Evolutionary conservation across 2,329 filamentous ascomycete species (phyloP), one percentile per base, ranked within the genome.

Genomic region (Talaromyces albobiverticillius): DNA sequence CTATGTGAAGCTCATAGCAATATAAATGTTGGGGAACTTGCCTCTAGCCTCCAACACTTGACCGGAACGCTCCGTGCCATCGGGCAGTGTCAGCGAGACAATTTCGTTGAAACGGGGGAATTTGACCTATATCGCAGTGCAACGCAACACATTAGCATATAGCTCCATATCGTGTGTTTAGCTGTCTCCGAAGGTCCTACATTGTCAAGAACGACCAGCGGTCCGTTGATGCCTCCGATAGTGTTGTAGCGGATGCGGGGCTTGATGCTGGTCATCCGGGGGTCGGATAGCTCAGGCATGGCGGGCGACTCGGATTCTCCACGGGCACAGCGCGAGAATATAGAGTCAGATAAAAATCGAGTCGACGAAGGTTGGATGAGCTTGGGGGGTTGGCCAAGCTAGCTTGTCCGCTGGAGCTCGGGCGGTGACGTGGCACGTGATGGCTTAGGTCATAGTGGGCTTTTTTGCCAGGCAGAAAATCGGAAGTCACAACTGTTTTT

Each of bases 101-200:
- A 99, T 99, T 78, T 99, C 94, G 76, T 96, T 97, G 82, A 89
- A 99, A 71, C 86, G 83, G 60, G 94, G 94, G 74, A 91, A 95
- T 87, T 99, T 99, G 81, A 99, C 90, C 89, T 13, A 57, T 69
- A 29, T 31, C 9, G 14, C 6, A 40, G 4, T 7, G 29, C 46
- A 54, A 25, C 14, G 29, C 46, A 54, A 25, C 46, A 22, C 23
- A 52, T 46, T 45, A 36, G 25, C 10, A 22, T 3, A 31, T 36
- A 31, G 9, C 18, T 41, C 18, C 10, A 3, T 4, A n/a, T 26
- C 22, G 6, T 13, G n/a, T 20, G n/a, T 31, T 1, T 22, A 10
- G 46, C 22, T 22, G 40, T 16, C 31, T 13, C 32, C 23, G 53
- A 58, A 43, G 55, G 57, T 77, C 86, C 64, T 74, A 95, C 93